Percentiles rank a stretch among this genome's conserved stretches.
Evolutionary conservation across 1,284 basidiomycete species (phyloP).

Genomic region (Coriolopsis trogii): DNA sequence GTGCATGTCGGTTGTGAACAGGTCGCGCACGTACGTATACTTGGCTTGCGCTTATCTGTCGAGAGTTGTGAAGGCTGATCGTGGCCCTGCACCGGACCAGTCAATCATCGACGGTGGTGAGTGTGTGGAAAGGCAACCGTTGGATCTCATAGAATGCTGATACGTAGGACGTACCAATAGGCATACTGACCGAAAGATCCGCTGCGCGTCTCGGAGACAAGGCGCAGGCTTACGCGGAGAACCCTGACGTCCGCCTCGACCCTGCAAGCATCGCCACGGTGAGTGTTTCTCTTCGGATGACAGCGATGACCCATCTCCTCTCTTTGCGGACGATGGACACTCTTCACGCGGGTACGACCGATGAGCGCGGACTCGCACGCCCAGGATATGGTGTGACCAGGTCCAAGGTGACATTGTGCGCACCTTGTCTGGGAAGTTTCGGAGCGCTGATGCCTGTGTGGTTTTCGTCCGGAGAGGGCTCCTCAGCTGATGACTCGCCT

Average conservation of each 20-base stretch:
- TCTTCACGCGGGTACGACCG: too few species aligned
- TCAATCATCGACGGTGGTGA: constrained; percentile 45
- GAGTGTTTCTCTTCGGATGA: constrained; percentile 15
- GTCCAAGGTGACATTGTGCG: too few species aligned
- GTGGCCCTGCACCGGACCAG: constrained; percentile 17
- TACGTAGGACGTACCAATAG: constrained; percentile 14
- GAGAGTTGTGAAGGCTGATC: too few species aligned
- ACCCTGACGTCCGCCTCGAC: constrained; percentile 50
- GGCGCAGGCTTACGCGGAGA: constrained; percentile 46
- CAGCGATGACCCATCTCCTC: too few species aligned
- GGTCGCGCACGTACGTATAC: constrained; percentile 61
- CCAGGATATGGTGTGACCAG: too few species aligned
- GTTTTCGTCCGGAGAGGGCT: not conserved
- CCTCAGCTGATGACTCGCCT: not conserved
- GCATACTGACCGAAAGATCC: constrained; percentile 52
- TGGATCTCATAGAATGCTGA: not conserved
- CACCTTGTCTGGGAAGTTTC: too few species aligned
- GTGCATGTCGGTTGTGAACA: constrained; percentile 25
- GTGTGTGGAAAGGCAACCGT: constrained; percentile 1
- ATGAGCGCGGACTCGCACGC: too few species aligned
- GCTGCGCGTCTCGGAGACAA: constrained; percentile 23
- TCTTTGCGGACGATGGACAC: too few species aligned
- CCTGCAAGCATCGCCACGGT: constrained; percentile 72
- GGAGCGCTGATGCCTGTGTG: not conserved
- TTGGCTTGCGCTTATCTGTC: not conserved